phyloP scores from a whole-genome alignment of 768 basidiomycete genomes.

The Jaapia argillacea region DNA sequence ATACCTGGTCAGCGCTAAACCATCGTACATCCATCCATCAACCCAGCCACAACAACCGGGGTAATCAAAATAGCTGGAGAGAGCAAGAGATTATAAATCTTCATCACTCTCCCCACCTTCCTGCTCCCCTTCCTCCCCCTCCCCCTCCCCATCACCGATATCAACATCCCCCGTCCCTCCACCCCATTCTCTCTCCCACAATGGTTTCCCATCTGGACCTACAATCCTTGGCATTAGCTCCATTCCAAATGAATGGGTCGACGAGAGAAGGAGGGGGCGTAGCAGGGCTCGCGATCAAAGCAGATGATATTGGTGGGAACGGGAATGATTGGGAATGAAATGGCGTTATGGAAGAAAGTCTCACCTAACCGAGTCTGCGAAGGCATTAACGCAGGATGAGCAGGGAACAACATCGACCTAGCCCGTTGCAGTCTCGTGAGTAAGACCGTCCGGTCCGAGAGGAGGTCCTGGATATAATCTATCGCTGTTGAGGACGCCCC shows the following conservation, averaged over 20 bases:
- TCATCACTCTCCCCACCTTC: not conserved
- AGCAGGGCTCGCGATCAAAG: no score
- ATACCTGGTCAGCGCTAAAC: no score
- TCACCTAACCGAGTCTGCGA: constrained; percentile 15
- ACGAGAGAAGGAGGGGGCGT: no score
- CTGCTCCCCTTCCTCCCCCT: constrained; percentile 30
- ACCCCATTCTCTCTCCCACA: constrained; percentile 83
- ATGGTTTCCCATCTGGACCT: constrained; percentile 24
- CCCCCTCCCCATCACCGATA: constrained; percentile 35
- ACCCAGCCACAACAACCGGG: no score
- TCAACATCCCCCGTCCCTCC: constrained; percentile 51
- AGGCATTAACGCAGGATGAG: constrained; percentile 42
- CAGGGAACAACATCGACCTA: constrained; percentile 41
- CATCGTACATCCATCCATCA: no score
- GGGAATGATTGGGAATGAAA: no score
- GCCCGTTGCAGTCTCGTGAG: constrained; percentile 51
- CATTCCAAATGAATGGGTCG: no score
- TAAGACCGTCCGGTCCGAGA: constrained; percentile 48
- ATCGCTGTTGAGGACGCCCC: constrained; percentile 45
- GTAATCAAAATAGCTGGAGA: no score
- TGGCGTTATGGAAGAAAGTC: no score
- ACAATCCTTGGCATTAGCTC: no score
- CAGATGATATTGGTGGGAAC: no score
- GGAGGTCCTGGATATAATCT: constrained; percentile 66
- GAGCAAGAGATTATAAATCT: no score